Evolutionary conservation across 441 rosid species (phyloP), one percentile per base, ranked within the genome.

Genomic region (Breynia disticha): DNA sequence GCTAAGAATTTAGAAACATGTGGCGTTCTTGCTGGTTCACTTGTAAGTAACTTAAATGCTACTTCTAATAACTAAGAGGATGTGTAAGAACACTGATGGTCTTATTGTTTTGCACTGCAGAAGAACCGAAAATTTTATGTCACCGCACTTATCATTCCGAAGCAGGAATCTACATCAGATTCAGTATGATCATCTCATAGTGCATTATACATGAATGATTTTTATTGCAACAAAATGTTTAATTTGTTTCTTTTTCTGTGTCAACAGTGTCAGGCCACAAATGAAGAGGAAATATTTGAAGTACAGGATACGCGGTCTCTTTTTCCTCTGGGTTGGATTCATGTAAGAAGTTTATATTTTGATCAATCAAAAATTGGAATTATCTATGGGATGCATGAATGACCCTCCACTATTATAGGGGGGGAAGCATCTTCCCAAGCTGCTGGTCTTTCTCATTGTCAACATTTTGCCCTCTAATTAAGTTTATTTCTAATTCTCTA

Each of bases 251-350:
- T 52, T 9, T 32, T 19, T 48, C 14, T 54, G 65, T 64, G 3
- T 62, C 11, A 43, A 28, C 76, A 93, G 95, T 93, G 98, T 69
- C 98, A 88, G 67, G 59, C 97, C 16, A 93, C 96, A 72, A 86
- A 88, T 67, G 98, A 93, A 75, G 98, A 93, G 66, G 98, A 93
- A 58, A 88, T 88, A 77, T 93, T 93, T 75, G 98, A 88, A 77
- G 96, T 77, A 59, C 98, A 93, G 71, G 98, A 88, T 73, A 88
- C 76, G 55, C 83, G 47, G 67, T 88, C 97, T 57, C 95, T 93
- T 67, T 88, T 93, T 55, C 95, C 97, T 49, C 90, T 93, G 21
- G 98, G 98, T 49, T 93, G 98, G 98, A 93, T 93, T 76, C 98
- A 93, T 78, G 98, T 93, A 69, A 80, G 97, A 72, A 46, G 43